A percentile compares a stretch with the other conserved stretches of the same genome.
phyloP scores from a whole-genome alignment of 768 basidiomycete species.

The Scleroderma citrinum region DNA sequence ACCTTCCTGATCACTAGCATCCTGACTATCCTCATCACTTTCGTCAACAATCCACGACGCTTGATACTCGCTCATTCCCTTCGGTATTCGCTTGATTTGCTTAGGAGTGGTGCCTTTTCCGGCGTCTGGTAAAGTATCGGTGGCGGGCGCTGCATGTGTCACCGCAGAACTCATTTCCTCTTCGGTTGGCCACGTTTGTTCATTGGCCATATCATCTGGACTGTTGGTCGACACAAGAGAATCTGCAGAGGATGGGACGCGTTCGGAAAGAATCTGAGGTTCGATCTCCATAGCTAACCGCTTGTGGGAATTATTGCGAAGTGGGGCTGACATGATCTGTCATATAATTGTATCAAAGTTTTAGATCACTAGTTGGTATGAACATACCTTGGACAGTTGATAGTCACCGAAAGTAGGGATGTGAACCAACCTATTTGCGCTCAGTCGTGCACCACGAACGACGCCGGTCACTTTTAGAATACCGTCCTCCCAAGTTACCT shows the following conservation, averaged over 20 bases:
- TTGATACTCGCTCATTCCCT: slow-evolving; percentile 95
- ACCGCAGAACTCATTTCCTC: slow-evolving; percentile 71
- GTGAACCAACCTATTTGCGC: slow-evolving; percentile 82
- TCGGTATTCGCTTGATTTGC: slow-evolving; percentile 76
- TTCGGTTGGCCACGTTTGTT: slow-evolving; percentile 98
- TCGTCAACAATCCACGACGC: slow-evolving; percentile 95
- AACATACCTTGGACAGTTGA: slow-evolving; percentile 67
- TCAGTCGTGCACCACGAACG: slow-evolving; percentile 70
- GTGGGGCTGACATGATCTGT: slow-evolving; percentile 68
- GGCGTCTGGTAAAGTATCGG: slow-evolving; percentile 52
- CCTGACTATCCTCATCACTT: slow-evolving; percentile 55
- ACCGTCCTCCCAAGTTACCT: slow-evolving; percentile 57
- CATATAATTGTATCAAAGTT: neutral
- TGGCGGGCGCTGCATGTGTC: slow-evolving; percentile 12
- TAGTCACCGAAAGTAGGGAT: slow-evolving; percentile 86
- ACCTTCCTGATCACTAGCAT: slow-evolving; percentile 38
- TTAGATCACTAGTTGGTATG: neutral
- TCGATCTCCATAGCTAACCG: slow-evolving; percentile 62
- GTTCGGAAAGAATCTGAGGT: slow-evolving; percentile 54
- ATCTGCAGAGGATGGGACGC: slow-evolving; percentile 62
- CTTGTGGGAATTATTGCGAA: slow-evolving; percentile 29
- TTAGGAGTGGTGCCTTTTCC: slow-evolving; percentile 70
- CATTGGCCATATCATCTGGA: slow-evolving; percentile 85
- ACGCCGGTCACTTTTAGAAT: slow-evolving; percentile 74
- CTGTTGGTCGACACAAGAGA: slow-evolving; percentile 84